Evolutionary conservation across 345 rosid genomes (phyloP).

Genomic region (Hypericum perforatum): DNA sequence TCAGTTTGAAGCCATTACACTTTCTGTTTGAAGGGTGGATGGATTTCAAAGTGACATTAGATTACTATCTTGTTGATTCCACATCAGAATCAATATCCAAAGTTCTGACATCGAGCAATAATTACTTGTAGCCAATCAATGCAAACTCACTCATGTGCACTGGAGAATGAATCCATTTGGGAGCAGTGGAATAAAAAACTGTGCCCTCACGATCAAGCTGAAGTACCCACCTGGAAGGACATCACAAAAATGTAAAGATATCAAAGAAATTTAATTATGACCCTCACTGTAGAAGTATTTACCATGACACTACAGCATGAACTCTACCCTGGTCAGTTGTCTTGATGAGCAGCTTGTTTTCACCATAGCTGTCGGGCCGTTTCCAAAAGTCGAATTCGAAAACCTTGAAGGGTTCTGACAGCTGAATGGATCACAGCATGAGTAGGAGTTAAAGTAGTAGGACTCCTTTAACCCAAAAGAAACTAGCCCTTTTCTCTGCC

Average conservation of each 20-base stretch:
- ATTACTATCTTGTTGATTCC: too few relatives aligned
- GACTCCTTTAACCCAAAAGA: slow-evolving; percentile 9
- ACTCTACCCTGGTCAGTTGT: slow-evolving; percentile 49
- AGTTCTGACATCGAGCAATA: too few relatives aligned
- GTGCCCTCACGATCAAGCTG: slow-evolving; percentile 86
- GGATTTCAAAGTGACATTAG: too few relatives aligned
- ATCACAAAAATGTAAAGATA: not conserved
- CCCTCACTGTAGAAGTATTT: slow-evolving; percentile 7
- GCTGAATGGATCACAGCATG: slow-evolving; percentile 47
- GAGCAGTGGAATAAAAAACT: slow-evolving; percentile 82
- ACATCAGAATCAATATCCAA: too few relatives aligned
- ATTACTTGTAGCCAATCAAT: not conserved
- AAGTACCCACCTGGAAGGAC: slow-evolving; percentile 70
- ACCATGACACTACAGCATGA: slow-evolving; percentile 85
- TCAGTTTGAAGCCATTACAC: too few relatives aligned
- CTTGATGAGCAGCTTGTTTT: slow-evolving; percentile 43
- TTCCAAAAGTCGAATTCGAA: slow-evolving; percentile 95
- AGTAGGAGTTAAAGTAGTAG: slow-evolving; percentile 26
- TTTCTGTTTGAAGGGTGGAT: too few relatives aligned
- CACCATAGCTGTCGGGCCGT: slow-evolving; percentile 64
- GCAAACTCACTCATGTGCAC: slow-evolving; percentile 32
- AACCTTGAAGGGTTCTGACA: slow-evolving; percentile 81
- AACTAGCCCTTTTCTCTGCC: not conserved
- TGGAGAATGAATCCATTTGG: slow-evolving; percentile 58
- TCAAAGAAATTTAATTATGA: not conserved